Base-by-base conservation (phyloP, 2,329 filamentous ascomycete genomes). In the Aspergillus clavatus region DNA sequence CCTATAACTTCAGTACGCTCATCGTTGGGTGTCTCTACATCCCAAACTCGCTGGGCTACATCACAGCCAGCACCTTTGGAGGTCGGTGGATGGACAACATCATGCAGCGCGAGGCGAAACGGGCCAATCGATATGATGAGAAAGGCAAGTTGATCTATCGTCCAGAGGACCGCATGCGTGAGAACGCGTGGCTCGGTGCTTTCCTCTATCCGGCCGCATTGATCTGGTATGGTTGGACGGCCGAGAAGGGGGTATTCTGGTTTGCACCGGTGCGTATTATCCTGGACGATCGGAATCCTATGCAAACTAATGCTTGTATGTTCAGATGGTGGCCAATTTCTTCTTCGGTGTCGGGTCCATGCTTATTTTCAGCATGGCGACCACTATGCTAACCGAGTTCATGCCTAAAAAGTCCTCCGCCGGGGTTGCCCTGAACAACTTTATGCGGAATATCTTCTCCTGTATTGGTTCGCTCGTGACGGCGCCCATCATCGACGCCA, bases 361-460 rank as follows among this genome's bases (percentile, higher is more conserved):
- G 88, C 74, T 93, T 3, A 82, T 89, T 23, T 89, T 87, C 67
- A 78, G 80, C 39, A 77, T 81, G 55, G 75, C 80, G 0, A 89
- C 86, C 0, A 93, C 88, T 0, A 89, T 93, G 85, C 72, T 93
- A 53, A 91, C 87, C 0, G 87, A 93, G 60, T 89, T 91, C 60
- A 84, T 91, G 75, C 86, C 86, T 11, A 76, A 80, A 33, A 76
- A 78, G 51, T 84, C 83, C 40, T 86, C 82, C 3, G 79, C 79
- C 8, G 87, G 86, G 1, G 85, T 91, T 3, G 88, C 87, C 0
- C 73, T 90, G 35, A 90, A 91, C 66, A 91, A 91, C 61, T 87
- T 91, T 58, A 74, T 87, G 41, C 74, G 87, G 38, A 93, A 91
- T 56, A 87, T 89, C 29, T 83, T 89, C 56, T 82, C 79, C 40